These are phyloP conservation scores for Pestalotiopsis sp. DNA, from an alignment of 2,329 filamentous ascomycete species.

Conservation along the genomic window DNA sequence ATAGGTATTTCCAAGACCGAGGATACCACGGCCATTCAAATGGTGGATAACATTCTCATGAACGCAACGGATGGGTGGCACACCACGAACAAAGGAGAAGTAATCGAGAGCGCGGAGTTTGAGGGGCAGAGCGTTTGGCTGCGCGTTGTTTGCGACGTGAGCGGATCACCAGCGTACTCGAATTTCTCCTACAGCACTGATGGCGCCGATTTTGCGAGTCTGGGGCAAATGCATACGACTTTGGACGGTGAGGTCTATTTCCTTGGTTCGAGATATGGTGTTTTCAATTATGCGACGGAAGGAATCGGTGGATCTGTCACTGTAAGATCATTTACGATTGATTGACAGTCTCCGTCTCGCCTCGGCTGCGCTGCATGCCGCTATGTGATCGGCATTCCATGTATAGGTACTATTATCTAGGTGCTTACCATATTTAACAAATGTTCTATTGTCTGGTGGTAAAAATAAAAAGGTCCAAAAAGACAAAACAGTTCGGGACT, in stretches of 20 bases:
- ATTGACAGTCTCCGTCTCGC: too few relatives aligned
- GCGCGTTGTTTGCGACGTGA: conserved; percentile 37
- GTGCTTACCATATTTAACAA: too few relatives aligned
- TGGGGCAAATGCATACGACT: conserved; percentile 34
- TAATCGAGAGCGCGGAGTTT: conserved; percentile 32
- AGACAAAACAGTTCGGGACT: too few relatives aligned
- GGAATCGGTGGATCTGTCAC: neutral
- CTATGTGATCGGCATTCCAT: too few relatives aligned
- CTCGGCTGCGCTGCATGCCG: too few relatives aligned
- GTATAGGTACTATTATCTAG: too few relatives aligned
- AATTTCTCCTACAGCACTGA: conserved; percentile 46
- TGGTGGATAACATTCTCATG: conserved; percentile 41
- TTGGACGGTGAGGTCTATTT: conserved; percentile 47
- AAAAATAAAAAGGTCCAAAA: too few relatives aligned
- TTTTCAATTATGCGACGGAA: conserved; percentile 41
- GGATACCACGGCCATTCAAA: conserved; percentile 28
- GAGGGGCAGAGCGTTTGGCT: conserved; percentile 38
- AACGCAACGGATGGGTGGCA: conserved; percentile 31
- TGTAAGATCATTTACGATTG: neutral
- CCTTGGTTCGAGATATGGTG: conserved; percentile 49
- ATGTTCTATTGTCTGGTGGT: too few relatives aligned
- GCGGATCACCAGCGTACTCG: conserved; percentile 30
- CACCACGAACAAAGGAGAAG: conserved; percentile 28
- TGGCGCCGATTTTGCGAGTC: conserved; percentile 37
- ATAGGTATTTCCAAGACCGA: conserved; percentile 50